Conservation (phyloP, 371 early-diverging fungal species). For the Saksenaea vasiformis region DNA sequence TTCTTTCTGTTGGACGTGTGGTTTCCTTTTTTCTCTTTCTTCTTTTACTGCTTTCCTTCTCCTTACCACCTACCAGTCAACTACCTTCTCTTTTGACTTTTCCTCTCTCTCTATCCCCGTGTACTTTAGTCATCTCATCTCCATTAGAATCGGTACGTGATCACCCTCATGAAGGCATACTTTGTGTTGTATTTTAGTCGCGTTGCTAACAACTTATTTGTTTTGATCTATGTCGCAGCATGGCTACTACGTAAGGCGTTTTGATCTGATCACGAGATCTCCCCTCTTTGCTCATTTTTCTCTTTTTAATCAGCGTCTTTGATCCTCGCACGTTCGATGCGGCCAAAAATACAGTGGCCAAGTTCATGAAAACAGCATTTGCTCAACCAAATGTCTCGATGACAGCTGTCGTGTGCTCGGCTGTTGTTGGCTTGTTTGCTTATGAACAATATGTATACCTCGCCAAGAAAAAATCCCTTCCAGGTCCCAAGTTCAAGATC, state of each 20-base stretch:
- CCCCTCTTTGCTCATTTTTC: constrained; percentile 40
- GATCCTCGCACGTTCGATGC: constrained; percentile 51
- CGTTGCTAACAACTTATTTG: not conserved
- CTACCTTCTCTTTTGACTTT: too few species aligned
- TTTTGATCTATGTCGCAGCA: not conserved
- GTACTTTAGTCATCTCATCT: not conserved
- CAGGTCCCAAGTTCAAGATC: constrained; percentile 51
- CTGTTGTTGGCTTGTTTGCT: constrained; percentile 48
- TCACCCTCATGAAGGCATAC: too few species aligned
- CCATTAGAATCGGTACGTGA: not conserved
- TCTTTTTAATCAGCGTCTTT: constrained; percentile 35
- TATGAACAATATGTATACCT: constrained; percentile 54
- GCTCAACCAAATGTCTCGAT: constrained; percentile 34
- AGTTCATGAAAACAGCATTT: constrained; percentile 1
- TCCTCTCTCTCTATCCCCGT: not conserved
- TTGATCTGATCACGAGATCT: not conserved
- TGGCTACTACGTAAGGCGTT: not conserved
- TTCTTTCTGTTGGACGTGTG: not conserved
- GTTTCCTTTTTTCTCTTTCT: not conserved
- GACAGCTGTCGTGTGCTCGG: constrained; percentile 43
- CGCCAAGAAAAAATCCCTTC: constrained; percentile 50
- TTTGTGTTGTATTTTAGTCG: not conserved
- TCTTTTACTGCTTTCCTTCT: not conserved
- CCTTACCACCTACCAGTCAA: too few species aligned
- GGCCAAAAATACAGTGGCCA: constrained; percentile 37